A percentile compares a stretch with the other conserved stretches of the same genome.
Conservation (phyloP, 352 stramenopile species). For the Pythium grandisporangium region DNA sequence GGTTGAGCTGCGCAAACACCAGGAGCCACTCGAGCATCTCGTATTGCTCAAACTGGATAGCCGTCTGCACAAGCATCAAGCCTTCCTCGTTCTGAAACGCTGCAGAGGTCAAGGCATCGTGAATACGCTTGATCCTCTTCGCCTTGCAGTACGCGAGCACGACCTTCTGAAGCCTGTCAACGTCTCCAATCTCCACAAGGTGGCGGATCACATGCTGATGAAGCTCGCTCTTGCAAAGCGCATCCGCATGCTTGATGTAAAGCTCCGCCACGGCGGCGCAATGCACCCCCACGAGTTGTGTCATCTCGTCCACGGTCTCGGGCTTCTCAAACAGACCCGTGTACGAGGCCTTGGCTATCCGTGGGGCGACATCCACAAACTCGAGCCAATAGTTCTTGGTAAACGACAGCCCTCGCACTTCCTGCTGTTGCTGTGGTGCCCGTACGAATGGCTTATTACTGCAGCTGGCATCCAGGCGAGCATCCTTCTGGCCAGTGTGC, state of each 20-base stretch:
- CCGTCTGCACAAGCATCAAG: neutral
- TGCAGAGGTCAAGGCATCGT: too few species aligned
- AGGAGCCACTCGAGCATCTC: slow-evolving; percentile 5
- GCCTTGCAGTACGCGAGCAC: neutral
- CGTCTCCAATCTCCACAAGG: neutral
- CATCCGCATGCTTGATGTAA: neutral
- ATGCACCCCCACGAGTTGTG: neutral
- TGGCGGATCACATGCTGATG: neutral
- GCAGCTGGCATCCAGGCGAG: too few species aligned
- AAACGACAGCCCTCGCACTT: too few species aligned
- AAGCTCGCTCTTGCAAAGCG: neutral
- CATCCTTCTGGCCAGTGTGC: too few species aligned
- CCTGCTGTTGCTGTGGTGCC: too few species aligned
- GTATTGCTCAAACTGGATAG: neutral
- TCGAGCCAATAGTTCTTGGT: too few species aligned
- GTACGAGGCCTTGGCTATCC: neutral
- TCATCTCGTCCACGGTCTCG: slow-evolving; percentile 1
- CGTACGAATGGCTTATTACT: too few species aligned
- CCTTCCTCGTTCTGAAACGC: neutral
- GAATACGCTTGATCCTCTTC: too few species aligned
- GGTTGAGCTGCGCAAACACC: neutral
- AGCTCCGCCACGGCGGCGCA: slow-evolving; percentile 1
- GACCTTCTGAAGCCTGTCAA: neutral
- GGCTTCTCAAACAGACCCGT: slow-evolving; percentile 1
- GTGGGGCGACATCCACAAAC: too few species aligned